These are phyloP conservation scores for Rhizopus delemar DNA, from an alignment of 371 early-diverging fungal species.

Conservation along the genomic window DNA sequence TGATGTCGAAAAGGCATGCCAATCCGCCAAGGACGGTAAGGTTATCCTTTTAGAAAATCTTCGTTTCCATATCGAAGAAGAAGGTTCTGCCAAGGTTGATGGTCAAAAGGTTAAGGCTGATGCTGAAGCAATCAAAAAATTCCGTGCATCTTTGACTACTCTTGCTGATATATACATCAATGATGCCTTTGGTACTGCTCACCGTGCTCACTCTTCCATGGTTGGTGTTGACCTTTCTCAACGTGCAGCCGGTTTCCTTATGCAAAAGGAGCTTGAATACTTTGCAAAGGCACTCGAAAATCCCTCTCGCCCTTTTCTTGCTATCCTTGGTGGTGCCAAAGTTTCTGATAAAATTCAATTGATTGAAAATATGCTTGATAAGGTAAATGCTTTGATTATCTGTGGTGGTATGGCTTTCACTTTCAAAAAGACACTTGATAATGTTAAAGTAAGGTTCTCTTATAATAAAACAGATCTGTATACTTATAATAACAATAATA, in stretches of 20 bases:
- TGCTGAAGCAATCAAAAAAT: slow-evolving; percentile 75
- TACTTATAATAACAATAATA: slow-evolving; percentile 18
- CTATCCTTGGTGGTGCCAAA: slow-evolving; percentile 99
- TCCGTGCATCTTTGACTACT: slow-evolving; percentile 89
- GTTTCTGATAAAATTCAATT: slow-evolving; percentile 98
- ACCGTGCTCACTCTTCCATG: slow-evolving; percentile 96
- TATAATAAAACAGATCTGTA: slow-evolving; percentile 3
- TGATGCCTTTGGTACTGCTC: slow-evolving; percentile 99
- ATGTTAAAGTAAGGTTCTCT: slow-evolving; percentile 64
- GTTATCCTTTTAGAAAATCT: slow-evolving; percentile 97
- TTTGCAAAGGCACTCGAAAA: slow-evolving; percentile 94
- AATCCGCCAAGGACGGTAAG: slow-evolving; percentile 75
- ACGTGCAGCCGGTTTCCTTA: slow-evolving; percentile 94
- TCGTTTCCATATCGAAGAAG: slow-evolving; percentile 98
- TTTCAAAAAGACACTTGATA: slow-evolving; percentile 89
- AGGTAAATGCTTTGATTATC: slow-evolving; percentile 89
- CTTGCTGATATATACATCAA: slow-evolving; percentile 98
- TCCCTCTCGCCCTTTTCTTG: slow-evolving; percentile 94
- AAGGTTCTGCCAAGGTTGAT: slow-evolving; percentile 89
- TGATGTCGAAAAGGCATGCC: slow-evolving; percentile 83
- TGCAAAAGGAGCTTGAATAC: slow-evolving; percentile 99
- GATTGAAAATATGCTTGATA: slow-evolving; percentile 94
- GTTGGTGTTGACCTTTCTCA: slow-evolving; percentile 92
- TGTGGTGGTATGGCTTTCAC: slow-evolving; percentile 99
- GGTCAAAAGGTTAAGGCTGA: slow-evolving; percentile 92